These are phyloP conservation scores for Cercophora scortea DNA, from an alignment of 495 filamentous ascomycete species.

Conservation along the genomic window DNA sequence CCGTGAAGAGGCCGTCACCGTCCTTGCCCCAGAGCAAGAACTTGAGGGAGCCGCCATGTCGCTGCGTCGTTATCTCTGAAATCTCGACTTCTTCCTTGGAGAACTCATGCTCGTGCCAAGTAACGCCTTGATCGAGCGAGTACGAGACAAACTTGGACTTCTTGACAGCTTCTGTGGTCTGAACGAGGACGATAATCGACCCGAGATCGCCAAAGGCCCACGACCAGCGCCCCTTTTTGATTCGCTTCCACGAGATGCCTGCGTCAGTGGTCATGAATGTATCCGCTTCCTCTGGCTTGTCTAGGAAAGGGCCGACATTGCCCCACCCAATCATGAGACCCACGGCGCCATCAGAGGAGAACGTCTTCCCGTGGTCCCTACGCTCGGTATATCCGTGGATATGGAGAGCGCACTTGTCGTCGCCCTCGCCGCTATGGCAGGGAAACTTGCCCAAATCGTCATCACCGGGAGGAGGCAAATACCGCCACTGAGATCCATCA, in stretches of 20 bases:
- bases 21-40: constrained; percentile 82
- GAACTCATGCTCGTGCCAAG: constrained; percentile 71
- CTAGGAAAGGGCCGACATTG: constrained; percentile 73
- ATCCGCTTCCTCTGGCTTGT: constrained; percentile 53
- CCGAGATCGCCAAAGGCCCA: constrained; percentile 96
- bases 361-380: constrained; percentile 66
- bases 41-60: constrained; percentile 78
- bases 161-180: constrained; percentile 21
- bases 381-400: constrained; percentile 94
- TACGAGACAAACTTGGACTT: constrained; percentile 67
- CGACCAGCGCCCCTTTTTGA: constrained; percentile 76
- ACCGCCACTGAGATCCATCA: constrained; percentile 80
- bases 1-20: constrained; percentile 47
- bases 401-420: constrained; percentile 73
- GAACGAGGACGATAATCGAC: constrained; percentile 78
- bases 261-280: constrained; percentile 87
- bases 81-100: constrained; percentile 59
- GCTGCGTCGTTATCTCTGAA: constrained; percentile 74
- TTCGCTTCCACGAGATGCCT: constrained; percentile 77
- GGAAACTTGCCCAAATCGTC: constrained; percentile 66
- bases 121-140: constrained; percentile 68
- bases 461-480: constrained; percentile 54
- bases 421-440: constrained; percentile 50
- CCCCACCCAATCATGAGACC: constrained; percentile 88
- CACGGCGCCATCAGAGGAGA: constrained; percentile 79